Percentiles rank a stretch among this genome's conserved stretches.
These are phyloP conservation scores for Rhynchosporium graminicola DNA, from an alignment of 2,329 filamentous ascomycete species.

Conservation along the genomic window DNA sequence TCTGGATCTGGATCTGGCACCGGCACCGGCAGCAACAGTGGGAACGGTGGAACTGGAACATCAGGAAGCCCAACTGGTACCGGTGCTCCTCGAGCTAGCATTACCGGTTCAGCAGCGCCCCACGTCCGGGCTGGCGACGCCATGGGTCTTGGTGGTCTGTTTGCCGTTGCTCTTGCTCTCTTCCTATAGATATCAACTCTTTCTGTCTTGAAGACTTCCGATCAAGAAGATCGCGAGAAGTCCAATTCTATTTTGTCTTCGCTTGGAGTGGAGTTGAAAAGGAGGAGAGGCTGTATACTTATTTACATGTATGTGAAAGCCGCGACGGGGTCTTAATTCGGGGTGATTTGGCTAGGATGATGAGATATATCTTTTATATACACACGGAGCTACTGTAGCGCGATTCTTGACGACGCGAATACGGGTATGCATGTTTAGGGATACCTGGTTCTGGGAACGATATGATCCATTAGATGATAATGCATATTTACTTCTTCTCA, in stretches of 20 bases:
- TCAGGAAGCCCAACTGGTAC: constrained; percentile 8
- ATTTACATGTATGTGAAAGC: neutral
- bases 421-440: neutral
- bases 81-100: neutral
- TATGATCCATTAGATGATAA: constrained; percentile 18
- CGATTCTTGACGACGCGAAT: constrained; percentile 19
- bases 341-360: neutral
- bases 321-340: constrained; percentile 3
- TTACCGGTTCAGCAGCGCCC: constrained; percentile 12
- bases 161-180: constrained; percentile 26
- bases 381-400: constrained; percentile 7
- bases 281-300: constrained; percentile 5
- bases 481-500: constrained; percentile 13
- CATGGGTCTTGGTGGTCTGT: constrained; percentile 21
- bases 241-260: constrained; percentile 9
- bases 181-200: constrained; percentile 21
- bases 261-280: constrained; percentile 3
- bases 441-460: constrained; percentile 6
- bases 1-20: neutral
- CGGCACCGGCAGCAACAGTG: neutral
- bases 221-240: neutral
- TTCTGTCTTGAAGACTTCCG: neutral
- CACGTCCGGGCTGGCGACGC: constrained; percentile 13
- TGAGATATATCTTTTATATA: neutral
- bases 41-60: constrained; percentile 6